Evolutionary conservation across 1,139 yeast genomes (phyloP).

Genomic region (Diutina siamensis): DNA sequence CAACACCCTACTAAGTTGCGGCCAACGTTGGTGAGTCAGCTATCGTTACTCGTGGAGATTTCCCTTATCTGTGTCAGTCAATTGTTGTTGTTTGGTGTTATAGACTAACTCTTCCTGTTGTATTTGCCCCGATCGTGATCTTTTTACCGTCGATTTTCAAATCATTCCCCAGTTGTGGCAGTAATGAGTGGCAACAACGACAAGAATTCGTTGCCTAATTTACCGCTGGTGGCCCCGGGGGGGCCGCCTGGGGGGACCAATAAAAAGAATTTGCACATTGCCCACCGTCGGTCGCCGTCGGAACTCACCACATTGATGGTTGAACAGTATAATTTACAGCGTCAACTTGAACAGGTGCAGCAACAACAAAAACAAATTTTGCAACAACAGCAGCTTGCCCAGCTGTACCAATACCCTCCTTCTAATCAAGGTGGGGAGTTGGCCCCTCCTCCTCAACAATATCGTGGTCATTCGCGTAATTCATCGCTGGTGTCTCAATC

Average conservation of each 20-base stretch:
- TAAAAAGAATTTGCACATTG: slow-evolving; percentile 52
- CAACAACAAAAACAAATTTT: slow-evolving; percentile 84
- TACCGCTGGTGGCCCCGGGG: not conserved
- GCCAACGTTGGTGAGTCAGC: not conserved
- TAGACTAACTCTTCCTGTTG: not conserved
- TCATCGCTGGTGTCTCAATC: not conserved
- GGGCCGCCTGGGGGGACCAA: slow-evolving; percentile 6
- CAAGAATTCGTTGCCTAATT: slow-evolving; percentile 1
- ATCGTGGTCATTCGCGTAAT: not conserved
- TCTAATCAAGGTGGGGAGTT: slow-evolving; percentile 7
- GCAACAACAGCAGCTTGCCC: slow-evolving; percentile 42
- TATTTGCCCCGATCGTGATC: no score
- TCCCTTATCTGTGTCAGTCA: no score
- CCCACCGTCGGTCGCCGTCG: slow-evolving; percentile 89
- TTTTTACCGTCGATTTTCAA: not conserved
- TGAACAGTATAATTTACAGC: slow-evolving; percentile 86
- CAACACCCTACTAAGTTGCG: not conserved
- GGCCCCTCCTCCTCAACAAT: not conserved
- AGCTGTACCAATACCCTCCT: slow-evolving; percentile 15
- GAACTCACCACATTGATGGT: slow-evolving; percentile 92
- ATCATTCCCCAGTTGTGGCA: not conserved
- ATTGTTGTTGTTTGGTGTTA: not conserved
- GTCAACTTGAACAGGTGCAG: slow-evolving; percentile 83
- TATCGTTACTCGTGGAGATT: not conserved
- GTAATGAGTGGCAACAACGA: slow-evolving; percentile 2